Evolutionary conservation across 805 yeast genomes (phyloP).

Genomic region (Candida multigemmis): DNA sequence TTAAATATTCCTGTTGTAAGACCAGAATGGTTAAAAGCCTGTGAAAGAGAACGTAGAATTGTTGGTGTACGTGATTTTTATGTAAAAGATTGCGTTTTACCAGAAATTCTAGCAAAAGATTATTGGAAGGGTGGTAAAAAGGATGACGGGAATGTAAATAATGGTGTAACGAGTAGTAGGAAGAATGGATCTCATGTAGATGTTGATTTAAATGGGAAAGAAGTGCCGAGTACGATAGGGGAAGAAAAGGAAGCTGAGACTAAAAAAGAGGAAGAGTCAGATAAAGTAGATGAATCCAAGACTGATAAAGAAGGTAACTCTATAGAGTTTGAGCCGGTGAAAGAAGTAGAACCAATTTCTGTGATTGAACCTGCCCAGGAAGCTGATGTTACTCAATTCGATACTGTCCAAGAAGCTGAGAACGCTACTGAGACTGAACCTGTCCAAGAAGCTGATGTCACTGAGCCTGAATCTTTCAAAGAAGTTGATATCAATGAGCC

Average conservation of each 20-base stretch:
- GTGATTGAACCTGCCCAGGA: slow-evolving; percentile 1
- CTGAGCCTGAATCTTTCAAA: slow-evolving; percentile 1
- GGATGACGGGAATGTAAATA: too few species aligned
- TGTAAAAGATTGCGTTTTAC: slow-evolving; percentile 44
- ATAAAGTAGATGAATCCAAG: slow-evolving; percentile 1
- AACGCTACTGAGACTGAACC: slow-evolving; percentile 2
- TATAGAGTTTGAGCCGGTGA: slow-evolving; percentile 2
- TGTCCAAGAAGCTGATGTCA: slow-evolving; percentile 1
- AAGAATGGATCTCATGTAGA: too few species aligned
- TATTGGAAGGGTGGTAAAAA: slow-evolving; percentile 30
- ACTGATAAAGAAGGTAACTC: not conserved
- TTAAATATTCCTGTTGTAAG: slow-evolving; percentile 87
- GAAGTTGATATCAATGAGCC: not conserved
- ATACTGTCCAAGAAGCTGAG: slow-evolving; percentile 1
- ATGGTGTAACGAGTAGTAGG: too few species aligned
- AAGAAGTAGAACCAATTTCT: slow-evolving; percentile 1
- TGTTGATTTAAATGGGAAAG: slow-evolving; percentile 3
- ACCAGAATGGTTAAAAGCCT: slow-evolving; percentile 96
- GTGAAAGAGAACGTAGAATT: slow-evolving; percentile 79
- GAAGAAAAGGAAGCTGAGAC: slow-evolving; percentile 3
- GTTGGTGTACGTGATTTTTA: slow-evolving; percentile 90
- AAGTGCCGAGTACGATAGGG: slow-evolving; percentile 1
- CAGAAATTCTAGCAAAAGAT: slow-evolving; percentile 32
- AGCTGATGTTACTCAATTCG: too few species aligned
- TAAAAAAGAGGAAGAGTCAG: slow-evolving; percentile 3